phyloP scores from a whole-genome alignment of 148 eudicot species.

The Vaccinium myrtillus region DNA sequence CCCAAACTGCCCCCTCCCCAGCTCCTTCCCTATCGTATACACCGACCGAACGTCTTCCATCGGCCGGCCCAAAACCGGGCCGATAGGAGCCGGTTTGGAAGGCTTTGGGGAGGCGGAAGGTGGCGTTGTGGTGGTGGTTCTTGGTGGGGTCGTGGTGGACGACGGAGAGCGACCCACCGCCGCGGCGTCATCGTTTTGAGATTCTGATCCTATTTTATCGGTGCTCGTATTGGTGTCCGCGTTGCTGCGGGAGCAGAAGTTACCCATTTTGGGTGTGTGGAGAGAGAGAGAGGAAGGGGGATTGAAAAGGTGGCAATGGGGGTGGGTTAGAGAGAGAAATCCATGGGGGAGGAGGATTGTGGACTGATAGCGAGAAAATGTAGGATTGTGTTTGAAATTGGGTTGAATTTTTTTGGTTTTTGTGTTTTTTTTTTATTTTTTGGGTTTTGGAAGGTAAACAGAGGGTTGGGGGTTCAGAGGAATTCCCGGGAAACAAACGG shows the following conservation, averaged over 20 bases:
- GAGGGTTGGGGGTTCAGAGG: constrained; percentile 23
- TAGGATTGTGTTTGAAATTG: constrained; percentile 13
- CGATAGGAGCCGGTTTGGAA: constrained; percentile 35
- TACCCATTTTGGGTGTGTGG: constrained; percentile 37
- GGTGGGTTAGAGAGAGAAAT: constrained; percentile 15
- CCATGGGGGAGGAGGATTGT: constrained; percentile 22
- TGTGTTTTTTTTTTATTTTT: not conserved
- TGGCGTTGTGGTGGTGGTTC: constrained; percentile 23
- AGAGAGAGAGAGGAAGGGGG: constrained; percentile 10
- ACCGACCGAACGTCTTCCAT: constrained; percentile 54
- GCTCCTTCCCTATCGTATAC: constrained; percentile 66
- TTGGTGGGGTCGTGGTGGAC: constrained; percentile 30
- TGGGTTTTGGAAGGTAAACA: not conserved
- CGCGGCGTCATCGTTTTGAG: not conserved
- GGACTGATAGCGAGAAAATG: constrained; percentile 47
- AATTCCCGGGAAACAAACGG: constrained; percentile 42
- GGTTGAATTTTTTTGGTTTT: not conserved
- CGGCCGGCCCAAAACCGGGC: constrained; percentile 68
- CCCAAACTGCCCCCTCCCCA: constrained; percentile 78
- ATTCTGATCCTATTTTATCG: not conserved
- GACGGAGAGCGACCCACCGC: not conserved
- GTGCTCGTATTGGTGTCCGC: constrained; percentile 19
- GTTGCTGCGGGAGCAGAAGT: constrained; percentile 52
- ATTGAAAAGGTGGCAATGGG: not conserved
- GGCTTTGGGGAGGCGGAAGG: constrained; percentile 38